phyloP scores from a whole-genome alignment of 2,329 filamentous ascomycete genomes.

The Lachnellula cervina region DNA sequence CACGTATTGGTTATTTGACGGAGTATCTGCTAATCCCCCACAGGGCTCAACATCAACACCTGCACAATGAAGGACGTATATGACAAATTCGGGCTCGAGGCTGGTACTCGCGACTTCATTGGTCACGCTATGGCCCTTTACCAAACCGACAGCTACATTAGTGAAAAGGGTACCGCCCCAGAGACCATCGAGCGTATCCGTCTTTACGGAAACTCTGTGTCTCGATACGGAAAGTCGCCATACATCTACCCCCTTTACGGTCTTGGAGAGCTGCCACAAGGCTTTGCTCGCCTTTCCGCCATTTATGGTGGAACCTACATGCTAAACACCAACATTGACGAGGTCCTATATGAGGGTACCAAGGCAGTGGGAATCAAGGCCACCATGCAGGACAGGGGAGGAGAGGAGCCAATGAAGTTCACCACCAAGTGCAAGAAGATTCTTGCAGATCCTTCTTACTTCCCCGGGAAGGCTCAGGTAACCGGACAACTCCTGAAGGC shows the following conservation, averaged over 20 bases:
- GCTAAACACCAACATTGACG: conserved; percentile 92
- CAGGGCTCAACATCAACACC: conserved; percentile 72
- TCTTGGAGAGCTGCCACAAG: conserved; percentile 92
- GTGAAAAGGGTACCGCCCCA: conserved; percentile 64
- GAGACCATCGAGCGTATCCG: conserved; percentile 89
- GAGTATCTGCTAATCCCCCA: conserved; percentile 19
- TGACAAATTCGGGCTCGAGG: conserved; percentile 93
- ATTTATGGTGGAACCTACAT: conserved; percentile 99
- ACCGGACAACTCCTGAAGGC: conserved; percentile 89
- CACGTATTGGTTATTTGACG: not conserved
- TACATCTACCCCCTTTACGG: conserved; percentile 99
- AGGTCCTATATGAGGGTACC: conserved; percentile 75
- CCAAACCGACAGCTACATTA: conserved; percentile 83
- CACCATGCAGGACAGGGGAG: conserved; percentile 84
- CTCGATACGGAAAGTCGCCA: conserved; percentile 94
- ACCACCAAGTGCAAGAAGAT: conserved; percentile 96
- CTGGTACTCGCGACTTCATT: conserved; percentile 87
- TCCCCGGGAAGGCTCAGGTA: conserved; percentile 81
- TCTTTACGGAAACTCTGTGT: conserved; percentile 96
- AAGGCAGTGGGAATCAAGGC: conserved; percentile 97
- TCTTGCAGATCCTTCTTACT: conserved; percentile 94
- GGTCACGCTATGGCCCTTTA: conserved; percentile 98
- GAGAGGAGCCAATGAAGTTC: conserved; percentile 76
- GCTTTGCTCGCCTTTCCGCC: conserved; percentile 92
- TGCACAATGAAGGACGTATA: conserved; percentile 98